Base-by-base conservation (phyloP, 2,329 filamentous ascomycete genomes). In the Colletotrichum noveboracense region DNA sequence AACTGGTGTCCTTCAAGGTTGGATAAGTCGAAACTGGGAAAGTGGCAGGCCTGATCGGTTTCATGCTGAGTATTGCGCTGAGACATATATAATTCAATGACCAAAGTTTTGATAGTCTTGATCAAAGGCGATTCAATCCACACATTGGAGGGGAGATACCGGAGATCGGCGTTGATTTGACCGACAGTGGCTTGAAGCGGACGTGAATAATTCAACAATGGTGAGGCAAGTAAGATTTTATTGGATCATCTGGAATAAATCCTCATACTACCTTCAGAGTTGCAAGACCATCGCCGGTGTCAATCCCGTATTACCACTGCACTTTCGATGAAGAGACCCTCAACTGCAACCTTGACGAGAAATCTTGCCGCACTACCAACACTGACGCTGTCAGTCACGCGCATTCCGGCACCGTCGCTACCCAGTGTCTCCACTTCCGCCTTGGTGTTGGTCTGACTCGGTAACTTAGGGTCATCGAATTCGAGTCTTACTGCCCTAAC, bases 281-380 rank as follows among this genome's bases (percentile, higher is more conserved):
- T 0, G 2, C 61, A 7, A 12, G 1, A 28, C 7, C 52, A 7
- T 62, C 26, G 12, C 26, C n/a, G n/a, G 1, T 4, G 21, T 64
- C 30, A 70, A 26, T 43, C 3, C 2, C 43, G 26, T 30, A 71
- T 65, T 10, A 58, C 60, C 60, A 65, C 60, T 13, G 60, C 43
- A 2, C 43, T 26, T n/a, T 32, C 34, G 8, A 32, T 30, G 38
- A 77, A 82, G 0, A 78, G 70, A 8, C 75, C 75, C n/a, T 81
- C 79, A 24, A 81, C 79, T 3, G 83, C 81, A 74, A 80, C 78
- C 73, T 83, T 84, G 71, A 85, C 78, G n/a, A 86, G 60, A 71
- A 85, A 85, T 4, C 71, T 81, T 8, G 82, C 81, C 62, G 79
- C 82, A 58, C 78, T 83, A 32, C 76, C 10, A 66, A 82, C 78